These are phyloP conservation scores for Colletotrichum limetticola DNA, from an alignment of 2,329 filamentous ascomycete genomes.

Conservation along the genomic window DNA sequence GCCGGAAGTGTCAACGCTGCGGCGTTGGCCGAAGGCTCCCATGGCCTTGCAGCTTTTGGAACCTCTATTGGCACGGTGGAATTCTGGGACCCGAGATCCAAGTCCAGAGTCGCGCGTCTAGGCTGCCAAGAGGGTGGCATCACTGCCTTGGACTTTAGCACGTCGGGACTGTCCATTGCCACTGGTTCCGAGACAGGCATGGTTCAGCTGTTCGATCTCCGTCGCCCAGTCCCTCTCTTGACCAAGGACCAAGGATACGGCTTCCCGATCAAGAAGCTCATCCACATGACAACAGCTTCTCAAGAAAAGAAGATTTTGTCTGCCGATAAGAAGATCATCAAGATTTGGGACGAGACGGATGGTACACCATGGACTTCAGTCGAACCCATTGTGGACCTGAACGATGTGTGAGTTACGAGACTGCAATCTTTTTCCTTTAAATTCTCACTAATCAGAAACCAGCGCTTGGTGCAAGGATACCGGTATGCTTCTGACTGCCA, in stretches of 20 bases:
- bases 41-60: constrained; percentile 92
- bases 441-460: background rate
- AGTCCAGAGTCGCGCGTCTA: constrained; percentile 82
- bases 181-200: constrained; percentile 90
- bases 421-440: background rate
- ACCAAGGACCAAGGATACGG: constrained; percentile 97
- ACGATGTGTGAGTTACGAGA: constrained; percentile 69
- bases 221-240: constrained; percentile 85
- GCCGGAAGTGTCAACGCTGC: constrained; percentile 89
- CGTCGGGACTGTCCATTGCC: constrained; percentile 84
- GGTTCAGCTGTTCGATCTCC: constrained; percentile 90
- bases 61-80: constrained; percentile 96
- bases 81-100: constrained; percentile 92
- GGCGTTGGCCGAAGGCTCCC: constrained; percentile 86
- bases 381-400: constrained; percentile 93
- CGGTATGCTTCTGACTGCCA: constrained; percentile 96
- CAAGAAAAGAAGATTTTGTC: constrained; percentile 90
- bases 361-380: constrained; percentile 95
- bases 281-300: constrained; percentile 75
- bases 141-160: constrained; percentile 87
- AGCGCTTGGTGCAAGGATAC: constrained; percentile 86
- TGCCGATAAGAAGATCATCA: constrained; percentile 95
- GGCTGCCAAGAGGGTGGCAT: constrained; percentile 77
- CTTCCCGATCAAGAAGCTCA: constrained; percentile 88
- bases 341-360: constrained; percentile 88